Conservation (phyloP, 2,329 filamentous ascomycete species). For the Thelonectria olida region DNA sequence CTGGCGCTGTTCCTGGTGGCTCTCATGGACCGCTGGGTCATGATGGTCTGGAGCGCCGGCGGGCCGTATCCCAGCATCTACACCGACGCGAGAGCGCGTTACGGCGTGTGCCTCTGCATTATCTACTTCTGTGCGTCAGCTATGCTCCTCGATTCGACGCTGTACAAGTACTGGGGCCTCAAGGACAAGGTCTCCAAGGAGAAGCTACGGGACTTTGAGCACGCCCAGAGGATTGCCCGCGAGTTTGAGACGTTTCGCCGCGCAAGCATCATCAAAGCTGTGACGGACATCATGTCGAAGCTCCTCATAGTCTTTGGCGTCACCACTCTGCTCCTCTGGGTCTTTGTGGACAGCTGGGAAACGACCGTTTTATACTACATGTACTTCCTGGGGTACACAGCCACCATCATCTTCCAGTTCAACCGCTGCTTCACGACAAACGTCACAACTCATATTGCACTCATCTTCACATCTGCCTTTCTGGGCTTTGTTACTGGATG, state of each 20-base stretch:
- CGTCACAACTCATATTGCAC: conserved; percentile 17
- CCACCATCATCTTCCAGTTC: conserved; percentile 26
- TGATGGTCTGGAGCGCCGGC: conserved; percentile 29
- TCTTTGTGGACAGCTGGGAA: conserved; percentile 17
- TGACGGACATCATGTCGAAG: conserved; percentile 16
- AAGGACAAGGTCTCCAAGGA: conserved; percentile 21
- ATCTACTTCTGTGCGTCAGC: conserved; percentile 30
- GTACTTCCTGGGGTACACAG: conserved; percentile 20
- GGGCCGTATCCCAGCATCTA: conserved; percentile 30
- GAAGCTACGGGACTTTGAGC: conserved; percentile 17
- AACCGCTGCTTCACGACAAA: conserved; percentile 28
- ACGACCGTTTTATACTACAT: conserved; percentile 22
- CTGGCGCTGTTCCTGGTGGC: conserved; percentile 29
- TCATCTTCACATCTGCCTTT: conserved; percentile 22
- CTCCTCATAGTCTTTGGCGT: conserved; percentile 21
- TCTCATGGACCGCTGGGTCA: conserved; percentile 32
- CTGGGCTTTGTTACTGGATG: conserved; percentile 23
- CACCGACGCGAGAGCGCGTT: conserved; percentile 21
- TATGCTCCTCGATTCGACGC: conserved; percentile 26
- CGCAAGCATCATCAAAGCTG: conserved; percentile 19
- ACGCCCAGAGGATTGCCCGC: conserved; percentile 9
- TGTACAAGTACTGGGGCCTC: conserved; percentile 30
- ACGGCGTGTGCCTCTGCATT: conserved; percentile 29
- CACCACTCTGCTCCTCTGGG: conserved; percentile 19
- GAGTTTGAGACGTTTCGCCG: conserved; percentile 20